phyloP scores from a whole-genome alignment of 805 yeast genomes.

The Lipomyces kockii region DNA sequence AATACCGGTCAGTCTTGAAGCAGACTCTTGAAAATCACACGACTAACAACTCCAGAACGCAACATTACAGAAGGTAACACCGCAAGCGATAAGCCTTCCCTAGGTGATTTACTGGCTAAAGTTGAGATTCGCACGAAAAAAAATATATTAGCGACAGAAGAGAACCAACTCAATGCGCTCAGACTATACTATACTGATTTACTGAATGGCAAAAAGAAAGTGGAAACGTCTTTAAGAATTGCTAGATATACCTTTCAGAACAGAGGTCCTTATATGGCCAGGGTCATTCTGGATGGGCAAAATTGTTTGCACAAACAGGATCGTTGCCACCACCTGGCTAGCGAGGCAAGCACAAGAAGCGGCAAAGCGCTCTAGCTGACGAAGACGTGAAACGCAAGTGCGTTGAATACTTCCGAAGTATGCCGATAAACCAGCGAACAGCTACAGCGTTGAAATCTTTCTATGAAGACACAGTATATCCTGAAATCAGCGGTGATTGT shows the following conservation, averaged over 20 bases:
- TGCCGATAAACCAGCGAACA: too few relatives aligned
- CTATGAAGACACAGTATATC: too few relatives aligned
- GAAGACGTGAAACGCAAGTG: too few relatives aligned
- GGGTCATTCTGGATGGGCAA: background rate
- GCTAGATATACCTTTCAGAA: background rate
- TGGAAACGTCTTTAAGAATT: background rate
- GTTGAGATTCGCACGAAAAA: background rate
- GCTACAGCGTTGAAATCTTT: too few relatives aligned
- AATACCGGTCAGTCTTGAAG: too few relatives aligned
- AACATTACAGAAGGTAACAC: too few relatives aligned
- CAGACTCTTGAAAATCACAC: too few relatives aligned
- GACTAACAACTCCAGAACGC: too few relatives aligned
- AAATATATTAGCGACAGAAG: background rate
- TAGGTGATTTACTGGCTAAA: background rate
- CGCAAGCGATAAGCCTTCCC: background rate
- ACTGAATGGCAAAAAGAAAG: background rate
- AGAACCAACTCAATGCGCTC: background rate
- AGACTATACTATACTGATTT: background rate
- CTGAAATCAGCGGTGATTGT: too few relatives aligned
- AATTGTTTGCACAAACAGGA: background rate
- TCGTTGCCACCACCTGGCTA: background rate
- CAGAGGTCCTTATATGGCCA: background rate
- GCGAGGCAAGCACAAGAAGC: constrained; percentile 1
- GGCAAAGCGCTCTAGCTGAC: background rate
- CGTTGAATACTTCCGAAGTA: too few relatives aligned